Percentiles rank a stretch among this genome's conserved stretches.
Conservation (phyloP, 306 rosid species). For the Acmispon strigosus region DNA sequence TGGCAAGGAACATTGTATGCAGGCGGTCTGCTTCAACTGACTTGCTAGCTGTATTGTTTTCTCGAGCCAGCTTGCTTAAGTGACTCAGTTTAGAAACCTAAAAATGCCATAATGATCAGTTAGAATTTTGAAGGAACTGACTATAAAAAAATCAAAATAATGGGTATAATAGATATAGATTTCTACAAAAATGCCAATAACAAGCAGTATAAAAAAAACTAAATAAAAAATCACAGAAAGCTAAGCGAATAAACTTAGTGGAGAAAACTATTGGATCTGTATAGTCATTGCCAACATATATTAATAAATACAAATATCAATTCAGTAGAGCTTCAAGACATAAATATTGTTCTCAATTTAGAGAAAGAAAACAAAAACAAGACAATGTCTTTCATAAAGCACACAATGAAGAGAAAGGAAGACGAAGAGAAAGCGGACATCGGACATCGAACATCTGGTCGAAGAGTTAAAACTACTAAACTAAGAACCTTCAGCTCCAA, state of each 20-base stretch:
- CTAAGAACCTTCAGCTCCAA: no score
- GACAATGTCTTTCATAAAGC: background rate
- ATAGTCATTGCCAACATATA: background rate
- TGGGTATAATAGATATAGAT: background rate
- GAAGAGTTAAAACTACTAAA: no score
- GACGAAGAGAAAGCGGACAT: no score
- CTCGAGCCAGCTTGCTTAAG: slow-evolving; percentile 94
- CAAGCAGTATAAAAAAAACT: background rate
- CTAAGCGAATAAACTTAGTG: background rate
- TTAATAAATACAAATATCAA: background rate
- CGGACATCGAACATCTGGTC: no score
- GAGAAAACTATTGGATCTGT: background rate
- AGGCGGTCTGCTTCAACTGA: slow-evolving; percentile 86
- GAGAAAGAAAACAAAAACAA: background rate
- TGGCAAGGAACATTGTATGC: slow-evolving; percentile 97
- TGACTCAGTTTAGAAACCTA: slow-evolving; percentile 94
- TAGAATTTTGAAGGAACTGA: slow-evolving; percentile 10
- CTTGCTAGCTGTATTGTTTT: slow-evolving; percentile 74
- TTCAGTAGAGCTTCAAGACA: background rate
- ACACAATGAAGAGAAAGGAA: background rate
- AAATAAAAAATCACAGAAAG: background rate
- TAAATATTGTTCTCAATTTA: background rate
- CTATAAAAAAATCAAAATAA: background rate
- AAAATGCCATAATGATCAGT: slow-evolving; percentile 19
- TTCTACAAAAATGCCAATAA: background rate